Base-by-base conservation (phyloP, 345 rosid species). In the Salix dunnii region DNA sequence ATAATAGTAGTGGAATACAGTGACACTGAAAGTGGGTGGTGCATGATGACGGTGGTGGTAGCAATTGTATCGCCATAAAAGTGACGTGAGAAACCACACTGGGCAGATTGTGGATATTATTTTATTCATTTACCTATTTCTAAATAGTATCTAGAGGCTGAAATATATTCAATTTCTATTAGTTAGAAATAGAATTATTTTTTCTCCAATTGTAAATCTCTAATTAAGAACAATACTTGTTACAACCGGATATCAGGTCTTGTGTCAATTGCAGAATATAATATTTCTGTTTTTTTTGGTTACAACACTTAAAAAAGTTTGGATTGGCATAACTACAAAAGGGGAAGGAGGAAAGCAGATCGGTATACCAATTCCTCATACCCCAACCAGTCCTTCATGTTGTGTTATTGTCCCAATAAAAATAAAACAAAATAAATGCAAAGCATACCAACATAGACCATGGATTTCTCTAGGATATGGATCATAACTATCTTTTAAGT, bases 341-440 rank as follows among this genome's bases (percentile, higher is more conserved):
- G 40, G 40, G 62, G 16, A 49, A 18, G 40, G 42, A 48, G 49
- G 73, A 70, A 70, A 70, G 27, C 14, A 17, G 30, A 35, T 31
- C 1, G 2, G 23, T 20, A 70, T 70, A 70, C 73, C 49, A 70
- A 70, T 70, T 70, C 73, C 60, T 70, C 36, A 40, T 70, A 36
- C 73, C 48, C 38, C 13, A 43, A 70, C 27, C 36, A 70, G 0
- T 70, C 25, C 58, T 70, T 70, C 40, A 25, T 23, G 21, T 9
- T 40, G 69, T 38, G 0, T 66, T 66, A 66, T 66, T 33, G 69
- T 66, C 69, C 43, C 43, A 17, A 17, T 30, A 30, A 6, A 65
- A 65, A 61, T 46, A 12, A 46, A 46, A 46, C 18, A 0, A 40
- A 46, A 46, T 14, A 46, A 14, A 46, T 13, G 18, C 51, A 46